phyloP scores from a whole-genome alignment of 2,329 filamentous ascomycete genomes.

The Neonectria neomacrospora region DNA sequence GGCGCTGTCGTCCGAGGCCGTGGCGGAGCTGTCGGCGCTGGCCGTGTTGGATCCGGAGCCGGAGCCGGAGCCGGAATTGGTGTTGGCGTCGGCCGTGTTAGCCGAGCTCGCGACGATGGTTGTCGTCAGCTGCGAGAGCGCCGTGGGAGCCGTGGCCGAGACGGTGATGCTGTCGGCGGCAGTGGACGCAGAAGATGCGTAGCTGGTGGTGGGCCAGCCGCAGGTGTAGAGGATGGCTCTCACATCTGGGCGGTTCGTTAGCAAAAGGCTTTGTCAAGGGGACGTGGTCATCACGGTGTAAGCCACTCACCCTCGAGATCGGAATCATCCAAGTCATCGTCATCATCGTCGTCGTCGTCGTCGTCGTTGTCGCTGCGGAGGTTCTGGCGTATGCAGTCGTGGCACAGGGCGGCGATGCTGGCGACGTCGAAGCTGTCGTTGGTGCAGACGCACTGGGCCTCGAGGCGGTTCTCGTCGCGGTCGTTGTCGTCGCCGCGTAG shows the following conservation, averaged over 20 bases:
- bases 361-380: constrained; percentile 32
- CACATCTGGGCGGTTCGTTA: constrained; percentile 45
- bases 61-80: constrained; percentile 10
- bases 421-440: constrained; percentile 55
- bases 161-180: constrained; percentile 46
- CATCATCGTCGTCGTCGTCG: constrained; percentile 35
- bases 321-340: constrained; percentile 29
- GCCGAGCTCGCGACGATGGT: constrained; percentile 43
- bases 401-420: constrained; percentile 50
- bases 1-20: neutral
- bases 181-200: constrained; percentile 44
- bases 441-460: constrained; percentile 55
- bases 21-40: neutral
- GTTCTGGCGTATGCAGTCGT: constrained; percentile 52
- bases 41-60: constrained; percentile 6
- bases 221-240: constrained; percentile 50
- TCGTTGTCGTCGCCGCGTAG: constrained; percentile 44
- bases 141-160: constrained; percentile 47
- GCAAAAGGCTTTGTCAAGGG: too few relatives aligned
- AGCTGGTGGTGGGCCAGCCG: constrained; percentile 48
- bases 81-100: constrained; percentile 13
- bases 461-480: constrained; percentile 50
- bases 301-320: constrained; percentile 38
- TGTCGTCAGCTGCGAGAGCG: constrained; percentile 49
- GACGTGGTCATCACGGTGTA: neutral